These are phyloP conservation scores for Kodamaea plutei DNA, from an alignment of 1,139 yeast species.

Conservation along the genomic window DNA sequence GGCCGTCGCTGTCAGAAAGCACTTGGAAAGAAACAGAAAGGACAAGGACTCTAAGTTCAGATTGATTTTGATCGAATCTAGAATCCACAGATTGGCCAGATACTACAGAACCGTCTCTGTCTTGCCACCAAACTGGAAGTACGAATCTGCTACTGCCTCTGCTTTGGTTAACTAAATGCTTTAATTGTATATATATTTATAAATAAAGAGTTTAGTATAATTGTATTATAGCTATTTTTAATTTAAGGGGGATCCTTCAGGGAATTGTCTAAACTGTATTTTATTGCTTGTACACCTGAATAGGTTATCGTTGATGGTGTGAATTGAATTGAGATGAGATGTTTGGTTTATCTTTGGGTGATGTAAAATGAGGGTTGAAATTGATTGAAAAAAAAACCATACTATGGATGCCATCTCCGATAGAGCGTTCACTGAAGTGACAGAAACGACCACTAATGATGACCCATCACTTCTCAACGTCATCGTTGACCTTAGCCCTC, in stretches of 20 bases:
- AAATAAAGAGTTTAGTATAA: slow-evolving; percentile 4
- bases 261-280: no score
- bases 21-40: slow-evolving; percentile 99
- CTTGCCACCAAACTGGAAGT: slow-evolving; percentile 99
- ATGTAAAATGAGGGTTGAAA: no score
- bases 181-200: slow-evolving; percentile 8
- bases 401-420: slow-evolving; percentile 84
- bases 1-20: slow-evolving; percentile 99
- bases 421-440: slow-evolving; percentile 51
- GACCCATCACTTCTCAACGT: slow-evolving; percentile 80
- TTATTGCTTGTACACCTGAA: no score
- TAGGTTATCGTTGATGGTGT: no score
- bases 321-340: no score
- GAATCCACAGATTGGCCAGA: slow-evolving; percentile 99
- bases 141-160: slow-evolving; percentile 99
- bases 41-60: slow-evolving; percentile 99
- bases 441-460: slow-evolving; percentile 42
- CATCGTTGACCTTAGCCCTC: slow-evolving; percentile 73
- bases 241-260: no score
- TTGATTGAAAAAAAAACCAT: no score
- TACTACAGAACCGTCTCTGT: slow-evolving; percentile 99
- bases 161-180: slow-evolving; percentile 89
- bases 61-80: slow-evolving; percentile 98
- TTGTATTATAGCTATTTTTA: no score
- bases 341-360: no score